Percentiles rank a stretch among this genome's conserved stretches.
Conservation (phyloP, 805 yeast species). For the Tetrapisispora arboricola region DNA sequence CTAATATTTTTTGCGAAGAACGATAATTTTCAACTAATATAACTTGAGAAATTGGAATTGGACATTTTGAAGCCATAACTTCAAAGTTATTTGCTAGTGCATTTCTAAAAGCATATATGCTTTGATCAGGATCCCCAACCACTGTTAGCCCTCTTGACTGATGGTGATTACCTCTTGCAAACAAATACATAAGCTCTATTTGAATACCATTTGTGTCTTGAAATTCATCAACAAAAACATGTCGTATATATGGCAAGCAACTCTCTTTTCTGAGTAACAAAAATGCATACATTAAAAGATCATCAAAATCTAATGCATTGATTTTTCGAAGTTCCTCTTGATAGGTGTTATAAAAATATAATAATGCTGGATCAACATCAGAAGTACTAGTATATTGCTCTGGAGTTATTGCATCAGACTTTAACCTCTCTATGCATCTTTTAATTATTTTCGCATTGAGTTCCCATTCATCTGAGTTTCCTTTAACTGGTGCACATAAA, state of each 20-base stretch:
- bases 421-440: conserved; percentile 43
- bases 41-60: conserved; percentile 29
- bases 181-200: conserved; percentile 49
- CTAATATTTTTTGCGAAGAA: conserved; percentile 58
- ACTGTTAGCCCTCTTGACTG: conserved; percentile 55
- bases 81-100: conserved; percentile 64
- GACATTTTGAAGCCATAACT: conserved; percentile 37
- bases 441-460: conserved; percentile 35
- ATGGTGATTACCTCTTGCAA: conserved; percentile 35
- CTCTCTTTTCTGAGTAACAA: conserved; percentile 36
- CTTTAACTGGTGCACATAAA: conserved; percentile 16
- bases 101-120: conserved; percentile 80
- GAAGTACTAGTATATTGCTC: conserved; percentile 29
- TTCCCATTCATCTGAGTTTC: conserved; percentile 26
- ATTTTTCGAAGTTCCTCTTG: conserved; percentile 37
- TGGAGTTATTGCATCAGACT: conserved; percentile 42
- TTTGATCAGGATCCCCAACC: conserved; percentile 96
- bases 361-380: conserved; percentile 27
- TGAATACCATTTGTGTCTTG: conserved; percentile 85
- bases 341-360: conserved; percentile 40
- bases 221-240: conserved; percentile 85
- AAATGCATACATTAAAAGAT: conserved; percentile 50
- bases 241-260: conserved; percentile 43
- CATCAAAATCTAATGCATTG: conserved; percentile 70
- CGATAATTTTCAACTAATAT: conserved; percentile 65